Evolutionary conservation across 2,329 filamentous ascomycete genomes (phyloP), one percentile per base, ranked within the genome.

Genomic region (Ophiostoma australiae): DNA sequence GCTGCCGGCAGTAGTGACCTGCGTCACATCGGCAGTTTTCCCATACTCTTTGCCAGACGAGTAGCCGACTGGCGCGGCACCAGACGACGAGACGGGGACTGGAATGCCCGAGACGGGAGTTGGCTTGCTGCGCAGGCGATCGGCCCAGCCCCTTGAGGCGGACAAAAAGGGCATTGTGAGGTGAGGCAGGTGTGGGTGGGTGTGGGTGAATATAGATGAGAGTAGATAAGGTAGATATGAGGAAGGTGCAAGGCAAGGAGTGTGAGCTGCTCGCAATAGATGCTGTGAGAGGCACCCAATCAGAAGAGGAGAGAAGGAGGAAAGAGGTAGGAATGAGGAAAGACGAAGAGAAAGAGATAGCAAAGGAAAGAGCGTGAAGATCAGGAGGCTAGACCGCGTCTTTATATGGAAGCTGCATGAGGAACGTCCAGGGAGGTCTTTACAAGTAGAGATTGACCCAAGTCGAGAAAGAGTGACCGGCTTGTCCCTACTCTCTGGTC

Each of bases 381-480:
- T 58, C 52, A 58, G 52, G 23, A 58, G 52, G 52, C 52, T 58
- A 58, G 52, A 13, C 52, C 52, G 52, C n/a, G 52, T 27, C n/a
- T 27, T 58, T 27, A 58, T 58, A 58, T 58, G n/a, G 52, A 48
- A 48, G 44, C 20, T n/a, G 44, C 44, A 20, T 48, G 44, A 5
- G 6, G 27, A 31, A 31, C 27, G 27, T 31, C 27, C 27, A 31
- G 1, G 27, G 27, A 48, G 44, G 17, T 20, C 44, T 4, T 48
- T 7, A 48, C 44, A 48, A 48, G 44, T 48, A 48, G 5, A 48
- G 6, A 48, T 2, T 11, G 37, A 39, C 13, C 44, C 31, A 58
- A 58, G 48, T 27, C 44, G 13, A 11, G 23, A 58, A 27, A 58
- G 52, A 58, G 52, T 8, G 52, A 58, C 52, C 10, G 23, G 52